These are phyloP conservation scores for Suillus lakei DNA, from an alignment of 768 basidiomycete species.

Conservation along the genomic window DNA sequence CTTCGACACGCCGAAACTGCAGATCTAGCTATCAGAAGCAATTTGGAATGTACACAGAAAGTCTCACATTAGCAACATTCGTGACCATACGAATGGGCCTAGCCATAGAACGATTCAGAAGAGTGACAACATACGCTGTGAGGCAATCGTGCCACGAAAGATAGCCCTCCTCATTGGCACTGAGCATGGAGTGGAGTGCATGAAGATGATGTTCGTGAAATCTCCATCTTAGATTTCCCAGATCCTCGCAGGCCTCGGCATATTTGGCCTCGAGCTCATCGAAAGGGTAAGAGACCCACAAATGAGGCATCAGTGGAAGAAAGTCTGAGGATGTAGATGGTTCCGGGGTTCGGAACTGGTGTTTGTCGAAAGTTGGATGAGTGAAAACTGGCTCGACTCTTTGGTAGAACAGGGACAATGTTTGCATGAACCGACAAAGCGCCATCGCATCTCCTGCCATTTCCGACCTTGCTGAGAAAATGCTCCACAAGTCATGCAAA, in stretches of 20 bases:
- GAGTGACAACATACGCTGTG: constrained; percentile 29
- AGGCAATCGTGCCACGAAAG: constrained; percentile 37
- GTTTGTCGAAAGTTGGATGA: constrained; percentile 30
- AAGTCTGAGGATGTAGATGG: constrained; percentile 17
- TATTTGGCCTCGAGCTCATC: constrained; percentile 25
- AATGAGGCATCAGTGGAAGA: constrained; percentile 29
- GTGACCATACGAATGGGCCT: constrained; percentile 23
- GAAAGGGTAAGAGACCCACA: constrained; percentile 20
- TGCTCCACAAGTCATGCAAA: background rate
- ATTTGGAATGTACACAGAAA: background rate
- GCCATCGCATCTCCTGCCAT: constrained; percentile 33
- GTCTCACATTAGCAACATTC: constrained; percentile 34
- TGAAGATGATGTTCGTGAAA: constrained; percentile 16
- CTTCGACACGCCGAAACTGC: constrained; percentile 24
- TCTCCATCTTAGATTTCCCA: constrained; percentile 23
- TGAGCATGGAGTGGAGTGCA: constrained; percentile 20
- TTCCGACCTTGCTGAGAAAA: constrained; percentile 1
- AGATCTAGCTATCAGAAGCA: background rate
- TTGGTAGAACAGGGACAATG: constrained; percentile 36
- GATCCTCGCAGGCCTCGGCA: constrained; percentile 12
- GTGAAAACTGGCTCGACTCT: constrained; percentile 13
- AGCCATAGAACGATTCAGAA: constrained; percentile 22
- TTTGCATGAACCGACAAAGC: constrained; percentile 34
- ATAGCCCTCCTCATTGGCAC: background rate
- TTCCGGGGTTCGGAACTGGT: constrained; percentile 24